Conservation (phyloP, 352 stramenopile genomes). For the Bremia lactucae region DNA sequence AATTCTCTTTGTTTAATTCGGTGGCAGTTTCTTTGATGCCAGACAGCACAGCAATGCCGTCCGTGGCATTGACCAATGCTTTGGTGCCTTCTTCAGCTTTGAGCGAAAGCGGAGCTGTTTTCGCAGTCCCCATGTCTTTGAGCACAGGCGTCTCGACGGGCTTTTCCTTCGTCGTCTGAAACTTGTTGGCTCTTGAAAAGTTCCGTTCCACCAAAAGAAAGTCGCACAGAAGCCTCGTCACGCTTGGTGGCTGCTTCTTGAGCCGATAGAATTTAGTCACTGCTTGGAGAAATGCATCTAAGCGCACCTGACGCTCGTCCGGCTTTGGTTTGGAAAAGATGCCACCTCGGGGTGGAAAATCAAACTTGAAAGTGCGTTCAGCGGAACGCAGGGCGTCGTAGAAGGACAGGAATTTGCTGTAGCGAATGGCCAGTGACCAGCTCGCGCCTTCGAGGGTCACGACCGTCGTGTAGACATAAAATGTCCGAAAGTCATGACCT, state of each 20-base stretch:
- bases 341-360: conserved; percentile 53
- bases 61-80: conserved; percentile 18
- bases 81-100: conserved; percentile 23
- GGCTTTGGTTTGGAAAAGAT: conserved; percentile 56
- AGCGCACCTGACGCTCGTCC: conserved; percentile 32
- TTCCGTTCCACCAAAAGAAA: conserved; percentile 36
- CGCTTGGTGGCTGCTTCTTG: conserved; percentile 17
- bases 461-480: conserved; percentile 42
- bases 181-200: conserved; percentile 11
- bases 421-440: conserved; percentile 42
- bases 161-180: conserved; percentile 4
- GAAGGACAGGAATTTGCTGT: conserved; percentile 45
- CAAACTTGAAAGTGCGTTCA: conserved; percentile 36
- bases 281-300: conserved; percentile 50
- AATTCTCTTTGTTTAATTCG: no score
- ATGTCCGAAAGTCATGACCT: conserved; percentile 27
- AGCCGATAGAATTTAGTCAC: conserved; percentile 24
- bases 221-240: conserved; percentile 33
- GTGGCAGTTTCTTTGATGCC: conserved; percentile 23
- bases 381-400: conserved; percentile 33
- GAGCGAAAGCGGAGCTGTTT: conserved; percentile 8
- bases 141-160: conserved; percentile 7
- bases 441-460: conserved; percentile 14
- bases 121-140: conserved; percentile 2
- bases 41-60: conserved; percentile 17